Conservation (phyloP, 2,329 filamentous ascomycete species). For the Helotiales sp. region DNA sequence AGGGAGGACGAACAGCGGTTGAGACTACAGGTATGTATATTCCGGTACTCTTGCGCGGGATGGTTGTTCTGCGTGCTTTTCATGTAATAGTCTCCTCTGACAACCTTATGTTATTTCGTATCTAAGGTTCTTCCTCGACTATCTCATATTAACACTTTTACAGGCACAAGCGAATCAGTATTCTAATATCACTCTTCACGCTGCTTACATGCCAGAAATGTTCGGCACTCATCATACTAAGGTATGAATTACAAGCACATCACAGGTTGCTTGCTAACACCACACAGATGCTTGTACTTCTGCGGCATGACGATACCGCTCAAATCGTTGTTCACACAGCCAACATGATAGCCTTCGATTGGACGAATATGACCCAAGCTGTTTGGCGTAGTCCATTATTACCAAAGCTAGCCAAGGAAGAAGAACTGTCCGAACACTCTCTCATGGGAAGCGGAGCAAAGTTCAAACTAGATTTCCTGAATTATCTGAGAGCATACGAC, state of each 20-base stretch:
- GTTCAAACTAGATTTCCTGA: constrained; percentile 75
- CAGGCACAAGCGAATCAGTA: constrained; percentile 63
- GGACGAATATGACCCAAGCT: constrained; percentile 84
- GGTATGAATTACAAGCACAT: constrained; percentile 12
- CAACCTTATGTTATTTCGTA: too few species aligned
- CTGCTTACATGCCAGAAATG: constrained; percentile 77
- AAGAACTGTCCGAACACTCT: constrained; percentile 15
- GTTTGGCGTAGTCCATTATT: constrained; percentile 77
- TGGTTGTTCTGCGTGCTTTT: neutral
- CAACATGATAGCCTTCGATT: constrained; percentile 87
- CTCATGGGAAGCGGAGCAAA: constrained; percentile 58
- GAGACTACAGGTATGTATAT: constrained; percentile 44
- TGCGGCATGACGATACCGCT: constrained; percentile 73
- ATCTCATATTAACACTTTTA: constrained; percentile 33
- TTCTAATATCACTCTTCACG: constrained; percentile 68
- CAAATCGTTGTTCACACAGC: constrained; percentile 86
- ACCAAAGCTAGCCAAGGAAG: constrained; percentile 39
- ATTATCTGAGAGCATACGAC: constrained; percentile 72
- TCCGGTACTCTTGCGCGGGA: neutral
- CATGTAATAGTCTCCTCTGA: neutral
- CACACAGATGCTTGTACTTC: constrained; percentile 78
- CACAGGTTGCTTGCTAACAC: constrained; percentile 1
- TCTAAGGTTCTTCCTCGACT: neutral
- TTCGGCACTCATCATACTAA: constrained; percentile 77
- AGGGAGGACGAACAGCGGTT: constrained; percentile 56